Base-by-base conservation (phyloP, 2,329 filamentous ascomycete species). In the Hypoxylon sp. region DNA sequence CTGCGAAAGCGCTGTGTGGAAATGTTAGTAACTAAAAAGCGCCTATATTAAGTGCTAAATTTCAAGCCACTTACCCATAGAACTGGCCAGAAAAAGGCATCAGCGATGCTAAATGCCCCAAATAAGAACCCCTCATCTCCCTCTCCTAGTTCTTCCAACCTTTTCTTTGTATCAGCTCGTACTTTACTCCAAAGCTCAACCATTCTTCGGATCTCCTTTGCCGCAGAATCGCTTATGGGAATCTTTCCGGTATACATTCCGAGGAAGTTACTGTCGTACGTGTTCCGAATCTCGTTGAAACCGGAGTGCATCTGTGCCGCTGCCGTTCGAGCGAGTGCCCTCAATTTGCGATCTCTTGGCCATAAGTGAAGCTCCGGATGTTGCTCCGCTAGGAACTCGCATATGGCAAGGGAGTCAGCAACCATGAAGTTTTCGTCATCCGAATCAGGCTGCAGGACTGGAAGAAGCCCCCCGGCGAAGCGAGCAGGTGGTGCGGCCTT, bases 341-440 rank as follows among this genome's bases (percentile, higher is more conserved):
- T 69, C 2, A 75, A 71, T 3, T 63, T 61, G 8, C 63, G 40
- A 49, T 73, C 70, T 4, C 44, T 23, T 0, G 78, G 77, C 73
- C 76, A 80, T 0, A 73, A 70, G n/a, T 49, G 20, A 16, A 61
- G 62, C 9, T 57, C 51, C 0, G 75, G 73, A 38, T 75, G 61
- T 13, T 61, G 56, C 50, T 80, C 77, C 12, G 75, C 74, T 3
- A 80, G 62, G 57, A 74, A 75, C 47, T 79, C 76, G 65, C 66
- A 67, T 36, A 80, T 79, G 46, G 78, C 72, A 9, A 79, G 68
- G 0, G 77, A 79, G 53, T 80, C 78, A 64, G 71, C 75, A 38
- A 79, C 61, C 5, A 72, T 51, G 21, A 73, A 64, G 7, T 63
- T 60, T 11, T 35, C 53, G 42, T 73, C 68, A 17, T 72, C 63